Base-by-base conservation (phyloP, 2,329 filamentous ascomycete species). In the Malbranchea cinnamomea region DNA sequence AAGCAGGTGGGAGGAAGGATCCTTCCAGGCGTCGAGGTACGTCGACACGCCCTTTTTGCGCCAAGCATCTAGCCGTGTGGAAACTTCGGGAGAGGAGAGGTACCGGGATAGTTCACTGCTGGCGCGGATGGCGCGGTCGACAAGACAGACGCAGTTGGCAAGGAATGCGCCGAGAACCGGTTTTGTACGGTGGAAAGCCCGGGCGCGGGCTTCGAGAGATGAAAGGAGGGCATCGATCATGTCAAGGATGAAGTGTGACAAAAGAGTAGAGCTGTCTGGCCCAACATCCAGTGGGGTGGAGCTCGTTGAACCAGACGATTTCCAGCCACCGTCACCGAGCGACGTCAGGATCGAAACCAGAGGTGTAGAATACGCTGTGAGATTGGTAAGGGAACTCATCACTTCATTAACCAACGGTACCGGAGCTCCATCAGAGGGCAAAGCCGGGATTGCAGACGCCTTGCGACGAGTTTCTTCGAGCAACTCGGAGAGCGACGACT, bases 321-420 rank as follows among this genome's bases (percentile, higher is more conserved):
- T 60, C 89, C 89, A 98, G 20, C 87, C 87, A 2, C 85, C 84
- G 44, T 95, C 85, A 11, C 89, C 89, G 6, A 98, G 60, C 1
- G 85, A 93, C 16, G 89, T 75, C 64, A 98, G 75, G 42, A 98
- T 82, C 36, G 81, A 87, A 2, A 81, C 81, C 12, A 98, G 68
- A 1, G 89, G 84, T 5, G 75, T 70, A 13, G 92, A 65, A 53
- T 93, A 95, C 31, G 78, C 73, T 1, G 85, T 80, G 71, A 98
- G 80, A 9, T 77, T 77, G 43, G 89, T 78, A 10, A 98, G 62
- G 16, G 85, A 75, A 38, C 74, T 76, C 74, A 95, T 87, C 3
- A 79, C 82, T 47, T 93, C 82, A 1, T 73, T 67, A 0, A 89
- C 82, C 12, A 93, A 60, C 2, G 83, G 73, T 2, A 89, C 64